Evolutionary conservation across 345 rosid genomes (phyloP), one percentile per base, ranked within the genome.

Genomic region (Camelina hispida): DNA sequence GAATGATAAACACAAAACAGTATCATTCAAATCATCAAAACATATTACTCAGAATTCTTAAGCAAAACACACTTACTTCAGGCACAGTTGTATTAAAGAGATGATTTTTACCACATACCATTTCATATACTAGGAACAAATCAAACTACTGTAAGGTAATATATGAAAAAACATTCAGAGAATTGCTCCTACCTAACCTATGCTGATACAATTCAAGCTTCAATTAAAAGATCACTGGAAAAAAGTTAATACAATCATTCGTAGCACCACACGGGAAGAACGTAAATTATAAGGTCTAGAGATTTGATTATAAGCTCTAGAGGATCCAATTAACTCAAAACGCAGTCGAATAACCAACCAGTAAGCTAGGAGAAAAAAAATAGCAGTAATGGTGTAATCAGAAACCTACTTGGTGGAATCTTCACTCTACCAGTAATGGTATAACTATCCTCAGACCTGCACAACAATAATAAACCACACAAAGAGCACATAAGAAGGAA

Each of bases 381-480:
- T 30, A 34, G 15, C 6, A 53, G 28, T 11, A 16, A 60, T 0
- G 30, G 30, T 6, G 13, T 12, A 20, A 38, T 16, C 17, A 42
- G 37, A 54, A 40, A 40, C 78, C 8, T 71, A 88, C 97, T 85
- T 1, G 80, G 71, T 52, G 83, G 84, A 51, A 90, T 75, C 83
- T 72, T 89, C 38, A 90, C 91, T 61, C 89, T 88, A 73, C 97
- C 97, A 62, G 80, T 88, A 44, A 92, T 87, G 7, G 82, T 63
- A 81, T 74, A 80, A 30, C 91, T 91, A 75, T 90, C 91, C 9
- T 65, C 82, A 55, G 89, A 83, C 83, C 97, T 42, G 52, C 8
- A 22, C 7, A 62, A 40, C 12, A 60, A 28, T 28, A 28, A 28
- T 28, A 28, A 28, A 28, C 30, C 30, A 28, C 4, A 28, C 30